Base-by-base conservation (phyloP, 805 yeast genomes). In the Metschnikowia baotianmanensis region DNA sequence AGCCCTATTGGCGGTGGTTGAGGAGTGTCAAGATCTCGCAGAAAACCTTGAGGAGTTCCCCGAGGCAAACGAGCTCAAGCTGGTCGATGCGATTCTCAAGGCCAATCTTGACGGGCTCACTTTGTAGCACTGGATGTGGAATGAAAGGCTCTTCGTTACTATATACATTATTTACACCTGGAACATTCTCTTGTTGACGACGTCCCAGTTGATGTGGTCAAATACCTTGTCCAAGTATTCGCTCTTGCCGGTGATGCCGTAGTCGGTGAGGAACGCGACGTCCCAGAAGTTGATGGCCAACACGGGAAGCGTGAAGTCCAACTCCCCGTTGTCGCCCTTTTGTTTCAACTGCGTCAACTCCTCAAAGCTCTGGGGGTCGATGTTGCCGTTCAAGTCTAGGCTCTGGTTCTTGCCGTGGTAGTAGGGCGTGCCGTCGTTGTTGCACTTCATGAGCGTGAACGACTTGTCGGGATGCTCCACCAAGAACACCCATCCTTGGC, bases 201-300 rank as follows among this genome's bases (percentile, higher is more conserved):
- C 81, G 36, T 78, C 74, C 99, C 99, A 93, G 65, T 91, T 82
- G 45, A 90, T 75, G 50, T 87, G 73, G 38, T 80, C 76, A 80
- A 95, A 82, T 56, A 82, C 81, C 47, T 82, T 82, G 46, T 77
- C 77, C 50, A 93, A 73, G 63, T 85, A 93, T 38, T 75, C 70
- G 31, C 76, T 69, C 66, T 83, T 84, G 18, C 93, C 95, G 37
- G 62, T 69, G 38, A 86, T 74, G 34, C 97, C 96, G 63, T 83
- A 91, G 63, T 93, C 98, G 20, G 76, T 67, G 32, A 88, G 55
- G 61, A 83, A 93, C n/a, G 96, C 87, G 49, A 81, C 78, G 61
- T 91, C 95, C 96, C 97, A 90, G 51, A 85, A 74, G 62, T 82
- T 87, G 49, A 89, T 72, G 36, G 81, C 85, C 50, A 93, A 72